These are phyloP conservation scores for Hymenoscyphus salicellus DNA, from an alignment of 2,329 filamentous ascomycete genomes.

Conservation along the genomic window DNA sequence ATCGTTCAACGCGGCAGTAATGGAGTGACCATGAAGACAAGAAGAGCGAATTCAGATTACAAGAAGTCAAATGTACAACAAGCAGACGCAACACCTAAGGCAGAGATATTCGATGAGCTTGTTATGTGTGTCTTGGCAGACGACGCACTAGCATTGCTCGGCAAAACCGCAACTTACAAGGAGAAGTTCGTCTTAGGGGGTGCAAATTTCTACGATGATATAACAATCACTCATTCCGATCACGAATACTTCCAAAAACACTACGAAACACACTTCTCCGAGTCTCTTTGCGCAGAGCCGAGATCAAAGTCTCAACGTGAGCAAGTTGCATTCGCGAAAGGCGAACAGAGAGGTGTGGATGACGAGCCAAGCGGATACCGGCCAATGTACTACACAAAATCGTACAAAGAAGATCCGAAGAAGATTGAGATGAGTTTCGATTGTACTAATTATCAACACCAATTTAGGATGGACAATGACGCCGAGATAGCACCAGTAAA, in stretches of 20 bases:
- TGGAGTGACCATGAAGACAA: conserved; percentile 50
- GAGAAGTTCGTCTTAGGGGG: conserved; percentile 69
- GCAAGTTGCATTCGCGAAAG: conserved; percentile 43
- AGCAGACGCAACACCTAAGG: conserved; percentile 41
- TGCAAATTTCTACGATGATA: conserved; percentile 67
- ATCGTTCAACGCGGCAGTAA: conserved; percentile 50
- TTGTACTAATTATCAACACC: conserved; percentile 71
- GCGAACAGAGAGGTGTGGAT: conserved; percentile 51
- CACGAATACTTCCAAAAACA: conserved; percentile 62
- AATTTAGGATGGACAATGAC: conserved; percentile 51
- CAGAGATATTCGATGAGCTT: conserved; percentile 62
- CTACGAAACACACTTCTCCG: conserved; percentile 61
- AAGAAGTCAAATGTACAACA: conserved; percentile 42
- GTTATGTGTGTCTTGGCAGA: conserved; percentile 65
- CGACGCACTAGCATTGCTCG: conserved; percentile 59
- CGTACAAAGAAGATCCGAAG: conserved; percentile 52
- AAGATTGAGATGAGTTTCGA: conserved; percentile 72
- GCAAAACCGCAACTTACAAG: conserved; percentile 53
- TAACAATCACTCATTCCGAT: conserved; percentile 68
- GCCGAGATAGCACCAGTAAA: conserved; percentile 31
- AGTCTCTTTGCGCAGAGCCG: conserved; percentile 49
- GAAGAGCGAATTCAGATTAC: conserved; percentile 47
- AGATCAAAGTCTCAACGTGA: conserved; percentile 41
- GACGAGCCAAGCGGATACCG: conserved; percentile 51
- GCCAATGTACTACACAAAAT: conserved; percentile 65